Evolutionary conservation across 768 basidiomycete genomes (phyloP).

Genomic region (Filobasidium floriforme): DNA sequence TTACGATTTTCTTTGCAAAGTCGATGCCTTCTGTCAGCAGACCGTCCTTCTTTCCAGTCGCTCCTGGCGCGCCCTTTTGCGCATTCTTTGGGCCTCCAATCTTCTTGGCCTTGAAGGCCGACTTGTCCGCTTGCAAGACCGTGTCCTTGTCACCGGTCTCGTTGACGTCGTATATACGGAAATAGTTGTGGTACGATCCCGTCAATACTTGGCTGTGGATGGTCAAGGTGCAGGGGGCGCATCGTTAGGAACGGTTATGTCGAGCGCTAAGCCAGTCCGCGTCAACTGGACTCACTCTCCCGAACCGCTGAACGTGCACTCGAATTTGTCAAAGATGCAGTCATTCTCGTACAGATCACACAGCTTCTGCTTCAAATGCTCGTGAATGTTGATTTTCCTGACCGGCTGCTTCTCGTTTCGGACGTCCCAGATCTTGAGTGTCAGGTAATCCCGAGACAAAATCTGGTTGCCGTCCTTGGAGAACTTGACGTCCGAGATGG

Average conservation of each 20-base stretch:
- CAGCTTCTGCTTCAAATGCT: conserved; percentile 91
- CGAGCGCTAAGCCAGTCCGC: background rate
- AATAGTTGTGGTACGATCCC: conserved; percentile 99
- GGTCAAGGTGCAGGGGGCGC: conserved; percentile 11
- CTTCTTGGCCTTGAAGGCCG: conserved; percentile 99
- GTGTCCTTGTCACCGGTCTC: conserved; percentile 66
- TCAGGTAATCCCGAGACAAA: conserved; percentile 90
- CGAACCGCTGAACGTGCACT: conserved; percentile 95
- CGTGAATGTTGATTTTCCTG: conserved; percentile 97
- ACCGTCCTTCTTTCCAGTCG: conserved; percentile 67
- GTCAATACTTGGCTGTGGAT: conserved; percentile 77
- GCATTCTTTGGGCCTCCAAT: conserved; percentile 64
- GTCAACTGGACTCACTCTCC: conserved; percentile 57
- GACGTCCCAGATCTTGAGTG: conserved; percentile 98
- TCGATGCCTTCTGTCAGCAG: conserved; percentile 80
- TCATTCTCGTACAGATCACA: conserved; percentile 99
- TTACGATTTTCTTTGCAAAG: conserved; percentile 46
- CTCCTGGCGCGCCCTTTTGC: conserved; percentile 53
- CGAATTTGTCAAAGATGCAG: conserved; percentile 99
- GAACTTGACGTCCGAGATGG: conserved; percentile 99
- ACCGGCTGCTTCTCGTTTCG: conserved; percentile 96
- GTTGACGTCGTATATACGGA: conserved; percentile 90
- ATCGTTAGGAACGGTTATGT: background rate
- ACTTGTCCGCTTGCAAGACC: conserved; percentile 95
- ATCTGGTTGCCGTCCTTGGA: conserved; percentile 95